Conservation (phyloP, 208 protist species). For the Trichomonas tenax region DNA sequence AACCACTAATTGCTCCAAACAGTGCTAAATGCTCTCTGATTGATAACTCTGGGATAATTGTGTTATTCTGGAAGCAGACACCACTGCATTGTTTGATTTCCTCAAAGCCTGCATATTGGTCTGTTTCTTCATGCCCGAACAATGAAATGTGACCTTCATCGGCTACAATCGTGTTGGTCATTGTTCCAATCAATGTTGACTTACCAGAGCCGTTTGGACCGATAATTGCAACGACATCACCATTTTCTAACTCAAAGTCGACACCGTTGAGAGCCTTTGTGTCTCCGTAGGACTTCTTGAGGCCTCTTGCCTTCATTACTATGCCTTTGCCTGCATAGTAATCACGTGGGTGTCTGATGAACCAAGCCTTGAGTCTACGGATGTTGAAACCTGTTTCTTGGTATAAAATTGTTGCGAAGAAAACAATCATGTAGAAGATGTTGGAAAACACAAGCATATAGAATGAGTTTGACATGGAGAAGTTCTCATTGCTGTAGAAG, state of each 20-base stretch:
- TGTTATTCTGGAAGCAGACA: neutral
- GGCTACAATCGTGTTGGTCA: neutral
- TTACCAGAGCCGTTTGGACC: slow-evolving; percentile 6
- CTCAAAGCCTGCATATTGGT: neutral
- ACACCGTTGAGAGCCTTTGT: neutral
- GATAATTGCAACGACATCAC: neutral
- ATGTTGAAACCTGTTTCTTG: neutral
- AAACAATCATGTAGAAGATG: neutral
- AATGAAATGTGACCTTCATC: neutral
- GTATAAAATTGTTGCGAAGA: neutral
- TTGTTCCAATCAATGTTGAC: neutral
- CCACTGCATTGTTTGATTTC: neutral
- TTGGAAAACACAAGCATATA: neutral
- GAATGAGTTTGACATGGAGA: neutral
- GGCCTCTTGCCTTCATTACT: neutral
- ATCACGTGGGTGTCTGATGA: neutral
- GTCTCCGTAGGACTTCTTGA: neutral
- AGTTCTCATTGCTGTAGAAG: neutral
- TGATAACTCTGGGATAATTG: neutral
- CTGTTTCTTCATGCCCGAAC: neutral
- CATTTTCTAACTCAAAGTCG: neutral
- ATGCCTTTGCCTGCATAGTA: neutral
- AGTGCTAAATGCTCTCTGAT: neutral
- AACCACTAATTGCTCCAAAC: neutral
- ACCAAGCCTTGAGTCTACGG: neutral